Percentiles rank a stretch among this genome's conserved stretches.
phyloP scores from a whole-genome alignment of 139 green algal species.

The Spirogloea muscicola region DNA sequence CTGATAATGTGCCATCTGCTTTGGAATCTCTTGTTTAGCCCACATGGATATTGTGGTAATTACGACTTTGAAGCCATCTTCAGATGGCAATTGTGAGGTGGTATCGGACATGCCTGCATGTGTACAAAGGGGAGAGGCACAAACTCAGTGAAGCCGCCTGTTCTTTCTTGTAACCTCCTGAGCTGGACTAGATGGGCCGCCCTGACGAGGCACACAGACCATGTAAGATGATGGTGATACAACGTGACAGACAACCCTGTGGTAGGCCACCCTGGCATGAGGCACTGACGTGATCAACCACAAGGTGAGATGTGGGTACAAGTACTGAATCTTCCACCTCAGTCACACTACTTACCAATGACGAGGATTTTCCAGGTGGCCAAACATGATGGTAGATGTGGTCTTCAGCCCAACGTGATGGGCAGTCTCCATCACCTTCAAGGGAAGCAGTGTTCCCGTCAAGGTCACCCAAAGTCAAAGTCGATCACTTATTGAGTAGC shows the following conservation, averaged over 20 bases:
- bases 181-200: constrained; percentile 68
- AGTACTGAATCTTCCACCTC: too few relatives aligned
- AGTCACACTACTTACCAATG: constrained; percentile 32
- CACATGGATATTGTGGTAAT: too few relatives aligned
- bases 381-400: constrained; percentile 89
- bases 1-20: too few relatives aligned
- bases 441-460: too few relatives aligned
- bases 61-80: too few relatives aligned
- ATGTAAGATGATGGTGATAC: not conserved
- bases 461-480: not conserved
- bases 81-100: too few relatives aligned
- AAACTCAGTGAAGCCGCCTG: constrained; percentile 78
- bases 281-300: too few relatives aligned
- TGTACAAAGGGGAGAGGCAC: constrained; percentile 92
- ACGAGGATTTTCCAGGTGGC: constrained; percentile 62
- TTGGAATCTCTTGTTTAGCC: too few relatives aligned
- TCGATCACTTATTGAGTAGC: not conserved
- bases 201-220: constrained; percentile 50
- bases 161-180: constrained; percentile 52
- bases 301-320: too few relatives aligned
- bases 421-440: constrained; percentile 64
- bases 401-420: constrained; percentile 72
- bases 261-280: too few relatives aligned
- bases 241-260: too few relatives aligned
- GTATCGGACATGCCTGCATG: too few relatives aligned